Evolutionary conservation across 371 early-diverging fungal species (phyloP), one percentile per base, ranked within the genome.

Genomic region (Parasitella parasitica): DNA sequence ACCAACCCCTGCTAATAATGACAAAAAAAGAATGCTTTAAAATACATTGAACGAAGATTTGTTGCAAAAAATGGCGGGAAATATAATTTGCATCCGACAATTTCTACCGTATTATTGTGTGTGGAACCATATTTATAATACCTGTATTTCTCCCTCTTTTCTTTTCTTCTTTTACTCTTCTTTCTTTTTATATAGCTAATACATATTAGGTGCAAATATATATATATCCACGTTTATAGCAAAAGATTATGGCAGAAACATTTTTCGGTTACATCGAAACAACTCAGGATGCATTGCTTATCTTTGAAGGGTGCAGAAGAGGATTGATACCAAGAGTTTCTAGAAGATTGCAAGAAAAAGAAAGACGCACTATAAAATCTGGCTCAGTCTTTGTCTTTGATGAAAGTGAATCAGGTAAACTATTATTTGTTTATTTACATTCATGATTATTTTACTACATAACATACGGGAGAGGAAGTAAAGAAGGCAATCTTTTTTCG

Each of bases 371-470:
- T 55, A 86, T 91, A 58, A 73, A 72, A 36, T 87, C 91, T 4
- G 91, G 91, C 7, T 84, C 91, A 0, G 85, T 90, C 6, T 91
- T 89, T 66, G 84, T 91, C 15, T 91, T 88, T 80, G 88, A 88
- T 65, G 91, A 91, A 69, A 82, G 84, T 54, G 92, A 91, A 66
- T 84, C 88, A 34, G 88, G 91, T 54, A 91, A 63, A 54, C 15
- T 49, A n/a, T 27, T 49, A 26, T 28, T 27, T 27, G 49, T 49
- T 49, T 49, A 24, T 27, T 11, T 43, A 32, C 7, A 12, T 35
- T 18, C 35, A 32, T 53, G 36, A 49, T 49, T 49, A 49, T 28
- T 49, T 49, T 28, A 26, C 28, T 28, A 49, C 35, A 35, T 28
- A 53, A 35, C 12, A 15, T 39, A 11, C 8, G 11, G 35, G 11